Conservation (phyloP, 2,329 filamentous ascomycete genomes). For the Cordyceps cicadae region DNA sequence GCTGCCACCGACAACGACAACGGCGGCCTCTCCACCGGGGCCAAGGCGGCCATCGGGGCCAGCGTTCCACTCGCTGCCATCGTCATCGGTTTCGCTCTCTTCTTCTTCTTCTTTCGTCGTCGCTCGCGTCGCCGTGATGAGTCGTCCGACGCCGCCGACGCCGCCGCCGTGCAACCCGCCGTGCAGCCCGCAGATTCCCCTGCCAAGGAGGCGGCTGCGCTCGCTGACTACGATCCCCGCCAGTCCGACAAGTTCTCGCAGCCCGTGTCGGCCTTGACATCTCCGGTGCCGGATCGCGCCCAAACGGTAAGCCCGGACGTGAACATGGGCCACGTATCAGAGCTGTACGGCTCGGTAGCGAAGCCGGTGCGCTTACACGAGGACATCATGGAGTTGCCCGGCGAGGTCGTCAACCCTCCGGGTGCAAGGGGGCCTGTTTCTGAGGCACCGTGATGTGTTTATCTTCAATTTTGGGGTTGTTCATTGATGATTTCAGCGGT, state of each 20-base stretch:
- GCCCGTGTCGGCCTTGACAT: background rate
- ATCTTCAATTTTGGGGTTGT: too few relatives aligned
- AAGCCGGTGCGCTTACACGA: background rate
- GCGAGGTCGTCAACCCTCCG: background rate
- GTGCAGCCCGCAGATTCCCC: too few relatives aligned
- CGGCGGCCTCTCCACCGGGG: background rate
- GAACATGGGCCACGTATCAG: background rate
- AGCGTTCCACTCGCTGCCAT: background rate
- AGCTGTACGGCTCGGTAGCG: background rate
- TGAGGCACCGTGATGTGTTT: background rate
- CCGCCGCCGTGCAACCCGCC: too few relatives aligned
- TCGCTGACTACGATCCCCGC: background rate
- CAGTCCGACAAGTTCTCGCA: background rate
- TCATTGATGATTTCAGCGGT: too few relatives aligned
- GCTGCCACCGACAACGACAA: background rate
- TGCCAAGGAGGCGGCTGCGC: background rate
- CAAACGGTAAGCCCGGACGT: background rate
- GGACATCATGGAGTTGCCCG: background rate
- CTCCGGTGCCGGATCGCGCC: background rate
- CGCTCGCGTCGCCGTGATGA: background rate
- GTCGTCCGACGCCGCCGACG: too few relatives aligned
- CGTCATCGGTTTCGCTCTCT: background rate
- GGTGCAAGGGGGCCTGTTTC: background rate
- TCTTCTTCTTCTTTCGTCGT: background rate
- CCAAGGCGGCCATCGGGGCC: background rate